Conservation (phyloP, 345 rosid species). For the Mallotus nudiflorus region DNA sequence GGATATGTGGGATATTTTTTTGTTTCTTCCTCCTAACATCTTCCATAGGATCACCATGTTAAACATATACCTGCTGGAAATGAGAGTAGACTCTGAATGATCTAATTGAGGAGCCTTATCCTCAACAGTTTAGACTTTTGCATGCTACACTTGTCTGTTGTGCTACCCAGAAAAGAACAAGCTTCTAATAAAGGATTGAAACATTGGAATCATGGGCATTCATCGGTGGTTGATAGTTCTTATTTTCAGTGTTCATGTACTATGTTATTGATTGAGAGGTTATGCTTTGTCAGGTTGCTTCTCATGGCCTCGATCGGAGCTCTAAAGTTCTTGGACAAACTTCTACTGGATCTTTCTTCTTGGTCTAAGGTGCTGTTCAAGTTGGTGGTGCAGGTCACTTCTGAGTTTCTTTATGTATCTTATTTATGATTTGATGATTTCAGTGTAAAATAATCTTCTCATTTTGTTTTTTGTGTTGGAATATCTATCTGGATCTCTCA, state of each 20-base stretch:
- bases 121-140: background rate
- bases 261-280: background rate
- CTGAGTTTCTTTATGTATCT: background rate
- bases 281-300: slow-evolving; percentile 66
- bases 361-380: slow-evolving; percentile 29
- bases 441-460: too few relatives aligned
- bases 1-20: slow-evolving; percentile 10
- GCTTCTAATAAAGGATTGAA: background rate
- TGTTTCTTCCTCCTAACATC: background rate
- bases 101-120: too few relatives aligned
- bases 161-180: background rate
- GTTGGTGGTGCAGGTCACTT: slow-evolving; percentile 19
- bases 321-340: slow-evolving; percentile 81
- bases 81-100: too few relatives aligned
- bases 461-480: background rate
- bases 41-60: background rate
- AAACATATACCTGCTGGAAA: too few relatives aligned
- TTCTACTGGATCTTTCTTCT: slow-evolving; percentile 53
- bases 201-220: background rate
- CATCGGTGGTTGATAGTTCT: background rate
- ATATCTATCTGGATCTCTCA: background rate
- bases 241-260: background rate
- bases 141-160: background rate
- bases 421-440: background rate
- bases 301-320: slow-evolving; percentile 86